These are phyloP conservation scores for Myotisia sp. DNA, from an alignment of 2,329 filamentous ascomycete species.

Conservation along the genomic window DNA sequence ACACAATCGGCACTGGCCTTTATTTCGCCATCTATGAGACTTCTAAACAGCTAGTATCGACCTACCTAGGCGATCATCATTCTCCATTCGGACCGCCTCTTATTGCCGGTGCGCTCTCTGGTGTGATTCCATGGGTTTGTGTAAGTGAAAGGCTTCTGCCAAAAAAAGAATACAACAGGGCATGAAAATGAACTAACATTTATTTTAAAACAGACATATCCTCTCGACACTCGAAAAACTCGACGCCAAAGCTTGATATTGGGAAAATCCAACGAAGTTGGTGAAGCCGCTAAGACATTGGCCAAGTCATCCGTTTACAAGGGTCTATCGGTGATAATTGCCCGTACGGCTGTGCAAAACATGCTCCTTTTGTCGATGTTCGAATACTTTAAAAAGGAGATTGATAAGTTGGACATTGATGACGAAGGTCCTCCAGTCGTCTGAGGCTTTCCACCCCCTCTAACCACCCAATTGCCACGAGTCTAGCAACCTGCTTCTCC, in stretches of 20 bases:
- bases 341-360: slow-evolving; percentile 34
- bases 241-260: slow-evolving; percentile 34
- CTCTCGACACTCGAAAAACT: slow-evolving; percentile 36
- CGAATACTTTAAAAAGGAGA: slow-evolving; percentile 32
- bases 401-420: slow-evolving; percentile 25
- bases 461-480: too few species aligned
- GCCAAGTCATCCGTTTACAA: slow-evolving; percentile 34
- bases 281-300: slow-evolving; percentile 26
- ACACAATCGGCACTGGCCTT: slow-evolving; percentile 32
- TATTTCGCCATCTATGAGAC: slow-evolving; percentile 37
- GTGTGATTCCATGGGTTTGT: slow-evolving; percentile 35
- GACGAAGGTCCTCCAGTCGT: not conserved
- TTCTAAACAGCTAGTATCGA: slow-evolving; percentile 33
- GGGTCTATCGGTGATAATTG: slow-evolving; percentile 34
- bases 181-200: slow-evolving; percentile 2
- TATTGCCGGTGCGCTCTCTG: slow-evolving; percentile 33
- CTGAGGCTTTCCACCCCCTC: too few species aligned
- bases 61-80: slow-evolving; percentile 29
- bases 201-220: slow-evolving; percentile 28
- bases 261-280: slow-evolving; percentile 28
- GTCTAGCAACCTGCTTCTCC: too few species aligned
- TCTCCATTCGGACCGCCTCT: slow-evolving; percentile 31
- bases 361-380: slow-evolving; percentile 36
- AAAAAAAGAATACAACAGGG: too few species aligned
- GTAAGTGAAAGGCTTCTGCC: slow-evolving; percentile 22